Evolutionary conservation across 176 grass and related monocot genomes (phyloP), one percentile per base, ranked within the genome.

Genomic region (Rhynchospora tenuis): DNA sequence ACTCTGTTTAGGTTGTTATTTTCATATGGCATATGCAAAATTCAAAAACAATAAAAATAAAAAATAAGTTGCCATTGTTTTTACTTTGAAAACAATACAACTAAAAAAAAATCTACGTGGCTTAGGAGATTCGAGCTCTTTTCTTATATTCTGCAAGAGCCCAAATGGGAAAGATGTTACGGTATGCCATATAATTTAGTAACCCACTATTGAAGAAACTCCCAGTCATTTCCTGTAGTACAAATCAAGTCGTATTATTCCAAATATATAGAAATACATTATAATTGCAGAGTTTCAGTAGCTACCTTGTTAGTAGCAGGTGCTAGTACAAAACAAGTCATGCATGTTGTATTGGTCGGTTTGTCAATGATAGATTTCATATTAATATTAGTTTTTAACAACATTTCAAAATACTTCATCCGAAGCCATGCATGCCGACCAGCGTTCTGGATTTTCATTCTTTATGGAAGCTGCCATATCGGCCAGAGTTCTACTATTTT

Each of bases 91-190:
- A 33, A 48, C 7, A 76, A 15, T 76, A 76, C 23, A 76, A 27
- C 8, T 29, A 55, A 28, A 55, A 28, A 52, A n/a, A n/a, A 28
- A 28, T 75, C 54, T 7, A 76, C 26, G 13, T 56, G 6, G 24
- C 55, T 54, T 14, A 52, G 33, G 33, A 28, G 73, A 29, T 1
- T 23, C 24, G 47, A 55, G 3, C 24, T 44, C 83, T 69, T 87
- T 85, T 89, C 27, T 87, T 85, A 81, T 97, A 97, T 83, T 97
- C 83, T 78, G 75, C 91, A 64, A 97, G 87, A 58, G 94, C 94
- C 94, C 91, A 91, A 83, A 97, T 93, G 29, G 94, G 94, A 47
- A 97, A 97, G 85, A 91, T 89, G 7, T 97, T 97, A 20, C 94
- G 91, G 47, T 93, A 97, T n/a, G 51, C 81, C 87, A 83, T 79